Evolutionary conservation across 257 asterid species (phyloP), one percentile per base, ranked within the genome.

Genomic region (Gynochthodes officinalis): DNA sequence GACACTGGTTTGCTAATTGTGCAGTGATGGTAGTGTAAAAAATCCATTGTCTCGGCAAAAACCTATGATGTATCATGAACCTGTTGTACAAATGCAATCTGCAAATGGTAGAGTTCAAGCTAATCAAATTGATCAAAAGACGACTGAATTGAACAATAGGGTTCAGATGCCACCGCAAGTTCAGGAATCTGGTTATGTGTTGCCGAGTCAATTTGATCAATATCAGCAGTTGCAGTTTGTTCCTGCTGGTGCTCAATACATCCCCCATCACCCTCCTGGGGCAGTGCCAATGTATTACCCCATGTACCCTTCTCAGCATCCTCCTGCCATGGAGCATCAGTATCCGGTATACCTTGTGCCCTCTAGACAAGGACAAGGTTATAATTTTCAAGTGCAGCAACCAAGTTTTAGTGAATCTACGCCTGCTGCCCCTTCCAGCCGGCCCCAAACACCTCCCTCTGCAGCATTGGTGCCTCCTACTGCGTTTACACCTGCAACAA

Each of bases 271-370:
- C 27, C 93, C 96, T 21, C 82, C 91, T 0, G 93, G 94, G 30
- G 81, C 88, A 37, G 73, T 86, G 69, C 96, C 92, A 0, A 64
- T 86, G 12, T 91, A 89, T 72, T 89, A 91, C 82, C 84, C 87
- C 30, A 49, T 90, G n/a, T 91, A 91, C 66, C 89, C 92, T 52
- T 73, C 95, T 64, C 97, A 91, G 73, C 98, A 81, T 75, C 80
- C 87, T 57, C 88, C 86, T 9, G 74, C 81, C n/a, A 70, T 84
- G 64, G 96, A 89, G 52, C 96, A 85, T 79, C 97, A 87, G 50
- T 88, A 84, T 73, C 93, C 97, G 0, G 78, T 93, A 67, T 91
- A 89, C 84, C 80, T 75, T 19, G 67, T 91, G 65, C 90, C 89
- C 11, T 72, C 92, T 57, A 71, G 96, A 71, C 96, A 70, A n/a